phyloP scores from a whole-genome alignment of 176 grass and related monocot species.

The sorghum (Sorghum bicolor) region Sorghum_bicolor_NCBIv3 NC_012879.2:60114001-60114500 shows the following conservation, averaged over 20 bases:
- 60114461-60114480: slow-evolving; percentile 47
- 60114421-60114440: slow-evolving; percentile 63
- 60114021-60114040: background rate
- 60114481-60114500: slow-evolving; percentile 39
- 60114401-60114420: slow-evolving; percentile 78
- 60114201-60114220: slow-evolving; percentile 4
- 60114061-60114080: background rate
- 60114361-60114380: slow-evolving; percentile 89
- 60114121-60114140: background rate
- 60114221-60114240: slow-evolving; percentile 74
- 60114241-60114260: slow-evolving; percentile 72
- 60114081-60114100: background rate
- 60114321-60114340: slow-evolving; percentile 58
- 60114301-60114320: slow-evolving; percentile 39
- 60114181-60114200: background rate
- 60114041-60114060: background rate
- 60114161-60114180: background rate
- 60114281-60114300: slow-evolving; percentile 56
- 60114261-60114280: slow-evolving; percentile 65
- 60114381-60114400: slow-evolving; percentile 92
- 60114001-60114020: background rate
- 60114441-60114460: slow-evolving; percentile 62
- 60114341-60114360: slow-evolving; percentile 81
- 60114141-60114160: background rate
- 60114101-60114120: background rate